Evolutionary conservation across 2,329 filamentous ascomycete species (phyloP), one percentile per base, ranked within the genome.

Genomic region (Lachnum nothofagi): DNA sequence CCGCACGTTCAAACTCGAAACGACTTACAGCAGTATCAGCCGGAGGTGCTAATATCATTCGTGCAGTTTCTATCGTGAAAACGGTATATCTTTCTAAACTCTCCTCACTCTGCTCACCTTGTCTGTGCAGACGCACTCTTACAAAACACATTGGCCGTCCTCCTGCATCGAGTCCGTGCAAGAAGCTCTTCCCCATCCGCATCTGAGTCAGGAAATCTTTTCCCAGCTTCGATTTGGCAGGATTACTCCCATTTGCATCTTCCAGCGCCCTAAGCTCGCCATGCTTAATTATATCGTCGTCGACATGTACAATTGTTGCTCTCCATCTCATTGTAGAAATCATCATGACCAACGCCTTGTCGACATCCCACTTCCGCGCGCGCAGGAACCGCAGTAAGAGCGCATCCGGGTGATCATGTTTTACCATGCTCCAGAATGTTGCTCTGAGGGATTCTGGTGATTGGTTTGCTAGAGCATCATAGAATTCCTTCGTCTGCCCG

Each of bases 321-420:
- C 93, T 82, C 93, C 93, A 98, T 66, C 88, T 86, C 79, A 97
- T 88, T 0, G 93, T 95, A 2, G 89, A 89, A 37, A 98, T 79
- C 67, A 96, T 72, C 93, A 98, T 98, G 57, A 95, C 79, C 22
- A 97, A 76, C 3, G 93, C 93, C 65, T 89, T 90, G 44, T 95
- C 85, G 16, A 95, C 83, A 64, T 98, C 89, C 93, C 93, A 98
- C 70, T 95, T 95, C 39, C 90, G 78, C n/a, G 90, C 90, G 44
- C 90, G 78, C 48, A 95, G 73, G 68, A 95, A 95, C 35, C 90
- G 82, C 49, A 95, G 71, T 14, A 91, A 71, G 16, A 94, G 73
- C 2, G 85, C 86, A 69, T 98, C 93, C 0, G 93, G 93, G 65
- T 97, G 82, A 64, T 98, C 93, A 62, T 93, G 85, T 73, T 97